Base-by-base conservation (phyloP, 306 rosid species). In the Pueraria montana region DNA sequence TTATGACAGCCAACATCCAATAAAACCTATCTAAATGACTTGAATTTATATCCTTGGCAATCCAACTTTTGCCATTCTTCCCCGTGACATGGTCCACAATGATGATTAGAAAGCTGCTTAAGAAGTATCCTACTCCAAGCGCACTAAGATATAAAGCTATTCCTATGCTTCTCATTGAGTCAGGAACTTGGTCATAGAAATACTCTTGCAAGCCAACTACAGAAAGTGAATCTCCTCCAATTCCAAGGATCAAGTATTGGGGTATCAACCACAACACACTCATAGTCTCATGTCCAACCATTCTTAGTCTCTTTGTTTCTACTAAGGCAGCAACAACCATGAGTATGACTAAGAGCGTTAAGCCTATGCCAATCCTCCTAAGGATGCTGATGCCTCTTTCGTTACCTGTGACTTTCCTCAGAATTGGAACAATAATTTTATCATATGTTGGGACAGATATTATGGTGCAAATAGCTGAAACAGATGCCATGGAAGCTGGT, bases 321-420 rank as follows among this genome's bases (percentile, higher is more conserved):
- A 87, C 86, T 6, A 67, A 27, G 70, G 87, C 92, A 4, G 92
- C 62, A 52, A 66, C 85, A 13, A 81, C 72, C 87, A 87, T 84
- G 14, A 79, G 27, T 1, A 75, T 2, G 38, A 74, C 45, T 16
- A 75, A 23, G 17, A 82, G 12, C 72, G 65, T 14, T 55, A 84
- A 45, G 67, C 92, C 92, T 11, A 89, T 80, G 27, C 85, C 83
- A 69, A 87, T 85, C 76, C 90, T 87, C 43, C 14, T 73, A 24
- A 89, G 85, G 23, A 89, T 85, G 67, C 50, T 85, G 67, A 87
- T 80, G n/a, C 92, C 92, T 63, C 92, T 83, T 80, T 89, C 92
- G 46, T 83, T 83, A 16, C 82, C 87, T 0, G 76, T 89, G 43
- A 36, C 20, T 74, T 75, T 87, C 66, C 92, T 83, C 26, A 85